Evolutionary conservation across 495 filamentous ascomycete species (phyloP), one percentile per base, ranked within the genome.

Genomic region (Glarea lozoyensis): DNA sequence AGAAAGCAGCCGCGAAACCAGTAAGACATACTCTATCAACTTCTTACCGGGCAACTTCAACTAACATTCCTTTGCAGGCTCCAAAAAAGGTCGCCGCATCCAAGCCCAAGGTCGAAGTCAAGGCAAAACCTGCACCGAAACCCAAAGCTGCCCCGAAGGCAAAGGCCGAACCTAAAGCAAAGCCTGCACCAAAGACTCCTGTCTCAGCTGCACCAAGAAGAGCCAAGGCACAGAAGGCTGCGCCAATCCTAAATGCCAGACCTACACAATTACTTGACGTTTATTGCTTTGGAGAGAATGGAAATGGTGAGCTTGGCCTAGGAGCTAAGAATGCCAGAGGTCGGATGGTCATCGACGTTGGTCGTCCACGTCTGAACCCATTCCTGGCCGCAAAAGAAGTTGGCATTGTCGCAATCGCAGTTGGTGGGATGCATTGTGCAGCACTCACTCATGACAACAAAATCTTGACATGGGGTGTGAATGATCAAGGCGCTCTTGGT

Each of bases 401-500:
- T 21, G 79, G 81, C 13, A 68, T 84, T 20, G 78, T 85, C 17
- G 66, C 73, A 24, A 51, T 86, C 7, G 74, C 78, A 29, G 65
- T 72, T 33, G 82, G 81, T 18, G 81, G 78, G 21, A 82, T 84
- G 76, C 82, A 86, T 46, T 66, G 63, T 32, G 62, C 75, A 40
- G 80, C 76, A 7, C 65, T 86, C 2, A 84, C 82, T 10, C 57
- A 68, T 6, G 75, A 84, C 48, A 81, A 80, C 55, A 67, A 68
- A 49, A 73, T 86, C 37, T 62, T 79, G 24, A 81, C 79, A 2
- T 86, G 82, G 82, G 82, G 82, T 45, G 78, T 82, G 43, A 86
- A 85, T 48, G 76, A 82, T 48, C 67, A 81, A 43, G 72, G 73
- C 34, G 79, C 79, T 19, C 66, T 86, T 12, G 82, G 82, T 10